Evolutionary conservation across 2,329 filamentous ascomycete genomes (phyloP).

Genomic region (Capronia americana): DNA sequence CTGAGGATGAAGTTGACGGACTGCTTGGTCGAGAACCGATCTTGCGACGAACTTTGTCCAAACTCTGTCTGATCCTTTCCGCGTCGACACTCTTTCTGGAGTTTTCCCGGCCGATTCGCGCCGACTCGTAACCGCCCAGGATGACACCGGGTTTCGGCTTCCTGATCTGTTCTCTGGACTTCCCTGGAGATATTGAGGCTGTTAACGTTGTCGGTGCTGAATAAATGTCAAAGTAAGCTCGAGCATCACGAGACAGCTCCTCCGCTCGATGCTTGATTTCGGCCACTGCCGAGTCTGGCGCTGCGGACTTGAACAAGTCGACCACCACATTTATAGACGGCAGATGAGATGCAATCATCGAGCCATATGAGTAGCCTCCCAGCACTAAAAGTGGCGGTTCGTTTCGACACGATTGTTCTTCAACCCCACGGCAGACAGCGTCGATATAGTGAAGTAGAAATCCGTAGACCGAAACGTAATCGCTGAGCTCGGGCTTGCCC

Average conservation of each 20-base stretch:
- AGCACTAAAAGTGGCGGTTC: constrained; percentile 62
- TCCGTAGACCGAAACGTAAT: constrained; percentile 82
- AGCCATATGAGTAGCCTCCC: constrained; percentile 89
- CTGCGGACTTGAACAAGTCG: constrained; percentile 61
- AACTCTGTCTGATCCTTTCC: constrained; percentile 46
- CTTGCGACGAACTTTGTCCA: constrained; percentile 48
- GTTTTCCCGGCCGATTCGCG: constrained; percentile 51
- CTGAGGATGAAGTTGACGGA: constrained; percentile 10
- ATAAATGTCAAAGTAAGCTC: constrained; percentile 32
- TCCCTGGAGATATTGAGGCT: background rate
- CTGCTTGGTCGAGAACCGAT: constrained; percentile 39
- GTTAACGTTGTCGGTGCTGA: constrained; percentile 16
- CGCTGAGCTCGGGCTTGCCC: constrained; percentile 76
- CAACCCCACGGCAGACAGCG: constrained; percentile 21
- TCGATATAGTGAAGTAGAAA: constrained; percentile 64
- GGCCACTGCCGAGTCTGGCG: constrained; percentile 63
- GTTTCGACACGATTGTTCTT: constrained; percentile 23
- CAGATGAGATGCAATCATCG: constrained; percentile 76
- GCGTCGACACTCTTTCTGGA: constrained; percentile 48
- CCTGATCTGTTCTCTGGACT: background rate
- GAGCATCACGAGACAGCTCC: constrained; percentile 54
- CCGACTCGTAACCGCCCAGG: constrained; percentile 58
- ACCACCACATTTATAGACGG: constrained; percentile 66
- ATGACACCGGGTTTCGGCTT: constrained; percentile 39
- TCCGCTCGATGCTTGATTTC: constrained; percentile 75